phyloP scores from a whole-genome alignment of 371 early-diverging fungal genomes.

The Actinomortierella wolfii region DNA sequence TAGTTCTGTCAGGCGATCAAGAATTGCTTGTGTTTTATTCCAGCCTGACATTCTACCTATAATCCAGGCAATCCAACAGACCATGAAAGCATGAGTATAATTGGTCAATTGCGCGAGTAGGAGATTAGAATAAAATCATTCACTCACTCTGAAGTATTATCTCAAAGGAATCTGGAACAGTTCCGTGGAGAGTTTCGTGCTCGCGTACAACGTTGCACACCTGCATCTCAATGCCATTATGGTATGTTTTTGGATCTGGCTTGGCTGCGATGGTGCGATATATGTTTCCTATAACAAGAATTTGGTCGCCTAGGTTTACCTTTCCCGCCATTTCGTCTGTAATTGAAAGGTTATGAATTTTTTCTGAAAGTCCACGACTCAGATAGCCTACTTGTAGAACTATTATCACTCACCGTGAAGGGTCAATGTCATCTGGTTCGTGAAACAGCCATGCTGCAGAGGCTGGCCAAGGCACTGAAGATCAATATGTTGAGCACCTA shows the following conservation, averaged over 20 bases:
- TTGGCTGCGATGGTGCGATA: conserved; percentile 5
- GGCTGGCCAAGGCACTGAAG: conserved; percentile 6
- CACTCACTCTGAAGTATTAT: conserved; percentile 9
- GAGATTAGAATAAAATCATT: background rate
- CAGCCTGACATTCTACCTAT: conserved; percentile 26
- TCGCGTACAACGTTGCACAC: conserved; percentile 22
- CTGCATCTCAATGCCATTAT: conserved; percentile 19
- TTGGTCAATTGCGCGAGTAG: background rate
- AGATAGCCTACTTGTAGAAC: background rate
- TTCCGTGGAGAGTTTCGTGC: background rate
- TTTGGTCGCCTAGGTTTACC: conserved; percentile 14
- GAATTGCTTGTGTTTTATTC: conserved; percentile 34
- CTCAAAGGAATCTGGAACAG: conserved; percentile 2
- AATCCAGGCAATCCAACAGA: background rate
- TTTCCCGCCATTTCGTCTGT: conserved; percentile 25
- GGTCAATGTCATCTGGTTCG: conserved; percentile 13
- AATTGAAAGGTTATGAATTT: background rate
- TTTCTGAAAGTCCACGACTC: background rate
- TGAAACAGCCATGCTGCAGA: conserved; percentile 18
- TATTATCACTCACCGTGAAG: conserved; percentile 10
- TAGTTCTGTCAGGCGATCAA: conserved; percentile 21
- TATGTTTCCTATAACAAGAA: conserved; percentile 15
- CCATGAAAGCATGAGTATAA: too few relatives aligned
- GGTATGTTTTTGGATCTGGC: background rate
- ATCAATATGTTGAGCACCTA: conserved; percentile 19